Percentiles rank a stretch among this genome's conserved stretches.
phyloP scores from a whole-genome alignment of 352 stramenopile species.

The Phytophthora sp. region DNA sequence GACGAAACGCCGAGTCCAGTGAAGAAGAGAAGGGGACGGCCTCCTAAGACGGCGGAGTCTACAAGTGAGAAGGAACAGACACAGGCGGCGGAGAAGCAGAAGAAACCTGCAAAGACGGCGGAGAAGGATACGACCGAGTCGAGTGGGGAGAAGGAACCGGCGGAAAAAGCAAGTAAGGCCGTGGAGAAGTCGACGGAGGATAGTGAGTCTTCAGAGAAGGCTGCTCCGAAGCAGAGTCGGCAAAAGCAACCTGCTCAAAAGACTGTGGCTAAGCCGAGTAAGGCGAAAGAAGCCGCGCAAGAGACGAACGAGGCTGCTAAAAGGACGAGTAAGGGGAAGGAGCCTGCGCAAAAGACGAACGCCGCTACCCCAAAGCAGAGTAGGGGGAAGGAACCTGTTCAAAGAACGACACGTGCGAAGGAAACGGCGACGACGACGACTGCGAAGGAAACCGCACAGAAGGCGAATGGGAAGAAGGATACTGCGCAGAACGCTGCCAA shows the following conservation, averaged over 20 bases:
- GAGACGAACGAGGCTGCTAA: background rate
- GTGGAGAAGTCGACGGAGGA: no score
- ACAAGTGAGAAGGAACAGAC: background rate
- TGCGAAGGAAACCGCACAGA: background rate
- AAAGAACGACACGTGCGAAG: background rate
- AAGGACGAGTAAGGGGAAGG: background rate
- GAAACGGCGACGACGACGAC: background rate
- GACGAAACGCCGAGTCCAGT: no score
- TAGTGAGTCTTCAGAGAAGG: background rate
- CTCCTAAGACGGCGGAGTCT: no score
- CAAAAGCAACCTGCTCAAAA: no score
- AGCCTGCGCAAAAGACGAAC: background rate
- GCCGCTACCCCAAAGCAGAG: background rate
- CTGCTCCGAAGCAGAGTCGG: background rate
- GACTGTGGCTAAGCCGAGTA: background rate
- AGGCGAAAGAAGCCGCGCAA: background rate
- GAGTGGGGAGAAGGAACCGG: background rate
- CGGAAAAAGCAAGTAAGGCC: background rate
- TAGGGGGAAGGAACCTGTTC: background rate
- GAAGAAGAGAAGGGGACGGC: background rate
- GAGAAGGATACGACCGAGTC: background rate
- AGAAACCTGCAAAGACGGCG: background rate
- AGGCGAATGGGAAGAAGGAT: background rate
- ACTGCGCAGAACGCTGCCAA: conserved; percentile 1
- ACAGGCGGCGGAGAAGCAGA: background rate